These are phyloP conservation scores for Rhodomyrtus tomentosa DNA, from an alignment of 345 rosid species.

Conservation along the genomic window DNA sequence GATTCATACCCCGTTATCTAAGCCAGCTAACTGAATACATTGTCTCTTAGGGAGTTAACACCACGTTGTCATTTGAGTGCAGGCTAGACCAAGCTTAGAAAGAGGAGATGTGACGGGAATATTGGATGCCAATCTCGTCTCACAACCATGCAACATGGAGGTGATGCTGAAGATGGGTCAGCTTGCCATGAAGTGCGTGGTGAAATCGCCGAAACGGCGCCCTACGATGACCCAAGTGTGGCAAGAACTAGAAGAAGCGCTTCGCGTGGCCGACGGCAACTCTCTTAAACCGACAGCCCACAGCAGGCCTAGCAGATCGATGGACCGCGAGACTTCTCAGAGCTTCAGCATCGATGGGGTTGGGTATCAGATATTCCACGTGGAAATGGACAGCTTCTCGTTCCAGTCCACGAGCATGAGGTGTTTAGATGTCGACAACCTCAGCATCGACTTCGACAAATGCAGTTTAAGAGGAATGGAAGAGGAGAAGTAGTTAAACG, in stretches of 20 bases:
- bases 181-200: conserved; percentile 38
- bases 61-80: background rate
- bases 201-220: conserved; percentile 28
- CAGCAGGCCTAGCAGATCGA: background rate
- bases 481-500: background rate
- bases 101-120: conserved; percentile 34
- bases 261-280: conserved; percentile 6
- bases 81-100: conserved; percentile 47
- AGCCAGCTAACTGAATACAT: background rate
- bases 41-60: background rate
- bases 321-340: conserved; percentile 15
- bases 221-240: conserved; percentile 46
- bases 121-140: conserved; percentile 31
- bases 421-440: conserved; percentile 23
- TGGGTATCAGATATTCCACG: conserved; percentile 31
- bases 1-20: background rate
- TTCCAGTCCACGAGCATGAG: conserved; percentile 25
- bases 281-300: background rate
- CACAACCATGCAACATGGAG: conserved; percentile 37
- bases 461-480: conserved; percentile 10
- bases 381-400: conserved; percentile 37
- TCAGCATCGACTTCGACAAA: conserved; percentile 21
- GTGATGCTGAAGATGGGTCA: conserved; percentile 52
- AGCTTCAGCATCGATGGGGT: conserved; percentile 46
- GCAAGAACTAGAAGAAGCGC: conserved; percentile 37